Evolutionary conservation across 2,329 filamentous ascomycete genomes (phyloP).

Genomic region (Cadophora sp.): DNA sequence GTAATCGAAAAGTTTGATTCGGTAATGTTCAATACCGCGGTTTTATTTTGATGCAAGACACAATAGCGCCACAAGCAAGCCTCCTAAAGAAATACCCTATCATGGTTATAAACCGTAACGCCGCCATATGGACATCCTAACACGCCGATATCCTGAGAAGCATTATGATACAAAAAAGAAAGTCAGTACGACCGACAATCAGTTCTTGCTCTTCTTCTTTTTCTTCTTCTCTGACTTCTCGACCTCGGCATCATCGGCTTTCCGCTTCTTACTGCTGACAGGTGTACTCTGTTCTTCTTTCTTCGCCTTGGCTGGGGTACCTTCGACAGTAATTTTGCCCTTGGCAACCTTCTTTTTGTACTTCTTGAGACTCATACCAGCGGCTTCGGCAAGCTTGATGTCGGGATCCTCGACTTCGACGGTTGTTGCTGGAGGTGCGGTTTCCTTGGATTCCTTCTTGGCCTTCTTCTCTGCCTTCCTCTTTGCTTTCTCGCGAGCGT

Average conservation of each 20-base stretch:
- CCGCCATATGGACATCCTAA: slow-evolving; percentile 31
- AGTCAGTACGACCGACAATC: slow-evolving; percentile 29
- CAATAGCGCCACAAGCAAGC: slow-evolving; percentile 16
- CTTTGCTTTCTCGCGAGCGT: slow-evolving; percentile 48
- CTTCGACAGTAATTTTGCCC: slow-evolving; percentile 69
- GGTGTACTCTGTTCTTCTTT: slow-evolving; percentile 51
- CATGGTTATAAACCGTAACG: slow-evolving; percentile 24
- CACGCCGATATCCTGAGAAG: slow-evolving; percentile 25
- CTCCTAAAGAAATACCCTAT: slow-evolving; percentile 24
- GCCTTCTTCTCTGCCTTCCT: slow-evolving; percentile 48
- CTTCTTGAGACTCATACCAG: slow-evolving; percentile 75
- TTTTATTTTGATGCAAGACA: slow-evolving; percentile 21
- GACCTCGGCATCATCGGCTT: slow-evolving; percentile 59
- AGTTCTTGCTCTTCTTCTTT: slow-evolving; percentile 57
- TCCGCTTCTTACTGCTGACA: slow-evolving; percentile 73
- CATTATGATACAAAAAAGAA: slow-evolving; percentile 35
- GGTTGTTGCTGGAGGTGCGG: slow-evolving; percentile 39
- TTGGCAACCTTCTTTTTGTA: slow-evolving; percentile 81
- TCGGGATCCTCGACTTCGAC: slow-evolving; percentile 50
- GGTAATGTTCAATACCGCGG: background rate
- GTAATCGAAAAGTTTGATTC: background rate
- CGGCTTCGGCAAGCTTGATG: slow-evolving; percentile 63
- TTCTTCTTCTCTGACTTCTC: slow-evolving; percentile 65
- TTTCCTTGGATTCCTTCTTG: slow-evolving; percentile 35
- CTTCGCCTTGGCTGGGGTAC: slow-evolving; percentile 70